Evolutionary conservation across 2,329 filamentous ascomycete species (phyloP), one percentile per base, ranked within the genome.

Genomic region (Hyphodiscus sp.): DNA sequence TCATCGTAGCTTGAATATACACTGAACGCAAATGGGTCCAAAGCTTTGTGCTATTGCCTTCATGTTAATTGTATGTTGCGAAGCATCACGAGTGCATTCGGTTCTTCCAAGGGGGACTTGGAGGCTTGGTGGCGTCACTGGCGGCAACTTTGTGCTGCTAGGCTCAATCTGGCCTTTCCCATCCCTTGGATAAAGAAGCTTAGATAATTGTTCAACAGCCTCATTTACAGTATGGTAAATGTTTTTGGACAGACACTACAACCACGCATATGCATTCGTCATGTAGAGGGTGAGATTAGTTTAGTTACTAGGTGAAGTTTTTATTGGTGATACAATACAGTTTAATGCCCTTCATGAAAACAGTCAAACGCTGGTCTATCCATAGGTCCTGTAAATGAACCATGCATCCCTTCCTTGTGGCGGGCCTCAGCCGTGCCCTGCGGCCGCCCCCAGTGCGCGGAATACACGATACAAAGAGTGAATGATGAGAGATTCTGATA

Each of bases 261-360:
- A 10, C 13, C 33, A 13, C 33, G 13, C 16, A 38, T 3, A 26
- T 26, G n/a, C n/a, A 26, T 26, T 8, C 8, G 23, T 26, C 23
- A 26, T 26, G 23, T 26, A 26, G 23, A 26, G 47, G 13, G n/a
- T 38, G 33, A 38, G 2, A 38, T 38, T 2, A n/a, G 33, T 15
- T 13, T n/a, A 33, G 29, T 13, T 8, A 33, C 33, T 38, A 13
- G 2, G 5, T 38, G 5, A 13, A 38, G 2, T 38, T 13, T 49
- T 52, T 20, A 54, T 50, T 58, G 56, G 54, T 52, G 23, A 6
- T 38, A 38, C 50, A 50, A 43, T 53, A 54, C 51, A 51, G 47
- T 19, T 51, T 44, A 54, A 56, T 20, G 33, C 44, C 47, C 29
- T 33, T 38, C 33, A 56, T 51, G 44, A 51, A 58, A 47, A 45